phyloP scores from a whole-genome alignment of 495 filamentous ascomycete genomes.

The Aspergillus sclerotioniger region DNA sequence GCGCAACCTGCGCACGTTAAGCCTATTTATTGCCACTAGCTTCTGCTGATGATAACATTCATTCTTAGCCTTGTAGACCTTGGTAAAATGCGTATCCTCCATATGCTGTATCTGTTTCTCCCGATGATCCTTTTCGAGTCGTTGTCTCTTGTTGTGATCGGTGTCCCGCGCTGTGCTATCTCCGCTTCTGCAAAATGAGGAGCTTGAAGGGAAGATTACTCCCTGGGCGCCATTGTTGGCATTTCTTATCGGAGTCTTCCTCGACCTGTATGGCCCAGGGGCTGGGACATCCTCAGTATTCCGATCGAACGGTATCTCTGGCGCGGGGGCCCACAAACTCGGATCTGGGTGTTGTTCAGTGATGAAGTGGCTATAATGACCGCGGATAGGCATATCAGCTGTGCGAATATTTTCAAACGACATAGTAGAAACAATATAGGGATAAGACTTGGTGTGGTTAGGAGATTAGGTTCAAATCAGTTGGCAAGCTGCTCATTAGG shows the following conservation, averaged over 20 bases:
- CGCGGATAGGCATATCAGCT: too few relatives aligned
- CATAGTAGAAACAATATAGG: too few relatives aligned
- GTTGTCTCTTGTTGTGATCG: not conserved
- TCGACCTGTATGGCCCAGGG: not conserved
- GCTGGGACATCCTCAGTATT: not conserved
- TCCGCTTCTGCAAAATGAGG: not conserved
- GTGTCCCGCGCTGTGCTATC: not conserved
- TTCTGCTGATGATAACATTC: slow-evolving; percentile 10
- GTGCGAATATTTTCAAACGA: too few relatives aligned
- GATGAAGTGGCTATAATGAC: too few relatives aligned
- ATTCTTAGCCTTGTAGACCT: not conserved
- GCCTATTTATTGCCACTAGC: slow-evolving; percentile 7
- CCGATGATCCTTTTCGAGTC: not conserved
- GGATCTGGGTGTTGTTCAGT: too few relatives aligned
- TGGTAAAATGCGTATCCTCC: not conserved
- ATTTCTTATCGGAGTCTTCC: not conserved
- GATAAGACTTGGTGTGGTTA: too few relatives aligned
- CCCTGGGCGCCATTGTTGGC: not conserved
- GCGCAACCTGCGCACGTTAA: slow-evolving; percentile 10
- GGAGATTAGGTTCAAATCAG: too few relatives aligned
- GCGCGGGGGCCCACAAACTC: too few relatives aligned
- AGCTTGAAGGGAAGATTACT: not conserved
- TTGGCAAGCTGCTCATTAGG: too few relatives aligned
- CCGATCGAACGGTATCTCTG: too few relatives aligned
- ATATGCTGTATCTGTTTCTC: not conserved